Percentiles rank a stretch among this genome's conserved stretches.
Evolutionary conservation across 1,284 basidiomycete genomes (phyloP).

Genomic region (Ustilago nuda): DNA sequence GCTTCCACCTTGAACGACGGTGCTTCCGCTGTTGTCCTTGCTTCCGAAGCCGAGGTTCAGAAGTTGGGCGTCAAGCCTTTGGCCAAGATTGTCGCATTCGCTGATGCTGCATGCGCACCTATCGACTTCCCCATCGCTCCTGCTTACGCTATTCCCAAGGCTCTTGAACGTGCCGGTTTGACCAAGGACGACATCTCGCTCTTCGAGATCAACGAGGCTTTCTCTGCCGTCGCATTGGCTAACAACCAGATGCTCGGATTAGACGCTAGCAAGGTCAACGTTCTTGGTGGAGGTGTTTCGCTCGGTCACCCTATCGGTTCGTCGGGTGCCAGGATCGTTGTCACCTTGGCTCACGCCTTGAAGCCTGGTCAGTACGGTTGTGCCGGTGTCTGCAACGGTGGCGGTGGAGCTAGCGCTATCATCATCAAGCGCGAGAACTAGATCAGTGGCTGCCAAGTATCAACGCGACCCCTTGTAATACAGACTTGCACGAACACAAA

Average conservation of each 20-base stretch:
- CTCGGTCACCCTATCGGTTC: slow-evolving; percentile 81
- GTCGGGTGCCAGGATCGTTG: slow-evolving; percentile 93
- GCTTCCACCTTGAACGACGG: slow-evolving; percentile 71
- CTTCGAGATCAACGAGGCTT: slow-evolving; percentile 90
- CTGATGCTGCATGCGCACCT: slow-evolving; percentile 94
- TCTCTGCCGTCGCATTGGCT: slow-evolving; percentile 69
- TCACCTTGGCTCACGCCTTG: slow-evolving; percentile 90
- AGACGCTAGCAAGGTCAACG: slow-evolving; percentile 88
- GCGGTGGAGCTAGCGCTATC: slow-evolving; percentile 62
- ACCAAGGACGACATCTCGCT: slow-evolving; percentile 85
- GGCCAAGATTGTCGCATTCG: slow-evolving; percentile 76
- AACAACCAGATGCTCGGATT: slow-evolving; percentile 69
- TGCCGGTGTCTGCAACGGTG: slow-evolving; percentile 91
- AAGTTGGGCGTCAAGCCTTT: slow-evolving; percentile 70
- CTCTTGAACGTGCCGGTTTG: slow-evolving; percentile 87
- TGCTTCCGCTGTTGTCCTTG: slow-evolving; percentile 70
- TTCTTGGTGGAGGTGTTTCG: slow-evolving; percentile 77
- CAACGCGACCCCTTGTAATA: not conserved
- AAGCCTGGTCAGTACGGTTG: slow-evolving; percentile 96
- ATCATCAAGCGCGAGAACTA: slow-evolving; percentile 59
- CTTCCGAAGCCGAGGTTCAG: slow-evolving; percentile 62
- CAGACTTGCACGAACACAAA: not conserved
- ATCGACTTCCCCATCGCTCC: slow-evolving; percentile 98
- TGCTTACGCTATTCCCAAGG: slow-evolving; percentile 87
- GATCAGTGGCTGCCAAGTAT: not conserved